Percentiles rank a stretch among this genome's conserved stretches.
phyloP scores from a whole-genome alignment of 495 filamentous ascomycete species.

The Cercophora newfieldiana region DNA sequence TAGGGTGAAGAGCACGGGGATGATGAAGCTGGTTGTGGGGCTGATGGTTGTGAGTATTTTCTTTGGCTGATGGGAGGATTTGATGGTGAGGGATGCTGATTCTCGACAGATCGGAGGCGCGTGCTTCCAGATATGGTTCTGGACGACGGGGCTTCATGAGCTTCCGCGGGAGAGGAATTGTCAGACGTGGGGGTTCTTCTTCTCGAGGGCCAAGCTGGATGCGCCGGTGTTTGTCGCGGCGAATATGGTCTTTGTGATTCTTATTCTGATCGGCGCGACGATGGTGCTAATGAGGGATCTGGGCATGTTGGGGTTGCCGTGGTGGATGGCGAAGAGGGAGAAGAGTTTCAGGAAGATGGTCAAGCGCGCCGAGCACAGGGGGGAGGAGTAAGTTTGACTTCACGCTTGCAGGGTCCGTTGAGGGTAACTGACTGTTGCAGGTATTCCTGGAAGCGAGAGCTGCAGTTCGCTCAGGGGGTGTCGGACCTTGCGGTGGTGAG shows the following conservation, averaged over 20 bases:
- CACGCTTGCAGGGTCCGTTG: not conserved
- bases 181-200: slow-evolving; percentile 21
- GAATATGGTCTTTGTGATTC: slow-evolving; percentile 21
- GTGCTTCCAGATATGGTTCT: slow-evolving; percentile 11
- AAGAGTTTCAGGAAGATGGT: slow-evolving; percentile 3
- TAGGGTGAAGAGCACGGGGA: not conserved
- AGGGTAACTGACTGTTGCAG: not conserved
- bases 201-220: slow-evolving; percentile 14
- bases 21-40: not conserved
- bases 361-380: not conserved
- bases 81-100: not conserved
- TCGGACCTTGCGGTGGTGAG: slow-evolving; percentile 24
- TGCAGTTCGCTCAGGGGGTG: slow-evolving; percentile 16
- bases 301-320: not conserved
- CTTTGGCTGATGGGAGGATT: not conserved
- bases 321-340: slow-evolving; percentile 16
- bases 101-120: not conserved
- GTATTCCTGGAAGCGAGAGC: slow-evolving; percentile 12
- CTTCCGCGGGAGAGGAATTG: not conserved
- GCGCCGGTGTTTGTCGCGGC: slow-evolving; percentile 22
- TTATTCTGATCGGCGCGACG: slow-evolving; percentile 6
- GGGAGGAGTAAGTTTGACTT: not conserved
- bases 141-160: not conserved
- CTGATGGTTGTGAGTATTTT: not conserved
- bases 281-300: slow-evolving; percentile 1